Base-by-base conservation (phyloP, 139 green algal genomes). In the Volvox reticuliferus region DNA sequence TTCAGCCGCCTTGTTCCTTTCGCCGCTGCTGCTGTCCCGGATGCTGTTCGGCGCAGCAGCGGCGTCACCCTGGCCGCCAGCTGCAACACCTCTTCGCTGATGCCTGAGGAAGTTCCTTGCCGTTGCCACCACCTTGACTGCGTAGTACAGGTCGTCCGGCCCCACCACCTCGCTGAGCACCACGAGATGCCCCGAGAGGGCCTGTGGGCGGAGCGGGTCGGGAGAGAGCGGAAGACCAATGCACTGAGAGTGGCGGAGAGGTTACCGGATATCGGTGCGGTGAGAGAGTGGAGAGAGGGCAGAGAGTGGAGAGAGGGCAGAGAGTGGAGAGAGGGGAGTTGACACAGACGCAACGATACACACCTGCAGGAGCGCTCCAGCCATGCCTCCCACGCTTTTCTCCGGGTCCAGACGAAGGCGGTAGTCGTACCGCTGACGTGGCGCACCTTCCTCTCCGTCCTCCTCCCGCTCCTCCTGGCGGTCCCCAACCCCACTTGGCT, bases 341-440 rank as follows among this genome's bases (percentile, higher is more conserved):
- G 17, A 17, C 17, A 19, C 62, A 19, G 19, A 24, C 62, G 62
- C 17, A 19, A 69, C 62, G 62, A 28, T 28, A 73, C 6, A 3
- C 67, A 89, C 84, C 84, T 81, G 24, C 68, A 68, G 17, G 36
- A 89, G 84, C 36, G 61, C 68, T 24, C 36, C 35, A 28, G 84
- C 84, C 84, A 89, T 68, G 17, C 1, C 30, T 69, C 26, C 14
- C 3, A 69, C 35, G 26, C 62, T 20, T 37, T 44, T 68, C 2
- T 17, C 67, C 28, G 68, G 68, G 26, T 89, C 36, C 68, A 89
- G 68, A 13, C 84, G 68, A 28, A 89, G 68, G 26, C 84, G 67
- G 35, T 89, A 89, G 68, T 89, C 84, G 68, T 89, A 89, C 1
- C 84, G 84, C 84, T 89, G 84, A 24, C 84, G 84, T 24, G 12